Conservation (phyloP, 2,329 filamentous ascomycete species). For the Neopestalotiopsis clavispora region DNA sequence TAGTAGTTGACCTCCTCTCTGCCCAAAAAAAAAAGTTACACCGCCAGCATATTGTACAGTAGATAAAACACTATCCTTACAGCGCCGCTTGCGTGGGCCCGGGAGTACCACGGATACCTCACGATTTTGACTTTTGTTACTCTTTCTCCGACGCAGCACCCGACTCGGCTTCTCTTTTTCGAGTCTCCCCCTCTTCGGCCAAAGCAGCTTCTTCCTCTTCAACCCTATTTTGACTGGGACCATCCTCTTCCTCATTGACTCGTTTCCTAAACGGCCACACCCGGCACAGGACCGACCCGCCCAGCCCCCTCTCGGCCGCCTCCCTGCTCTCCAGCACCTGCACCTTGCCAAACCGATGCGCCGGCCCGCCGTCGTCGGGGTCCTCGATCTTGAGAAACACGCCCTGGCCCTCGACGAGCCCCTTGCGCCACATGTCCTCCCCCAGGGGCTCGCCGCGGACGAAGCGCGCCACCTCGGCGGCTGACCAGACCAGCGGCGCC, state of each 20-base stretch:
- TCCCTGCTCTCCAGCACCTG: constrained; percentile 11
- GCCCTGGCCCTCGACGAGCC: neutral
- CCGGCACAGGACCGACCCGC: neutral
- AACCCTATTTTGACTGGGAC: neutral
- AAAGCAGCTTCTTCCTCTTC: neutral
- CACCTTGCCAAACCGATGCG: neutral
- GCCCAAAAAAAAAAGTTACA: no score
- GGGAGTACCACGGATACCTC: no score
- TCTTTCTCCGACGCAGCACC: no score
- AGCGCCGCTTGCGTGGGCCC: no score
- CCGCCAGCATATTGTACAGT: no score
- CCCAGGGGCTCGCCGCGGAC: neutral
- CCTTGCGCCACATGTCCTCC: neutral
- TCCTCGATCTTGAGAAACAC: neutral
- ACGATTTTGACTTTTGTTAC: no score
- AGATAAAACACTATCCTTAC: no score
- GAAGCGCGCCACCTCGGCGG: neutral
- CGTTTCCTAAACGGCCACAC: constrained; percentile 9
- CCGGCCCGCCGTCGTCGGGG: neutral
- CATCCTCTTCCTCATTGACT: neutral
- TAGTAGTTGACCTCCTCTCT: no score
- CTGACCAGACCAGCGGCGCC: neutral
- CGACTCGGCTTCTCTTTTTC: no score
- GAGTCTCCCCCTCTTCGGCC: no score
- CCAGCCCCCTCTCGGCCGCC: constrained; percentile 4